Evolutionary conservation across 1,284 basidiomycete species (phyloP), one percentile per base, ranked within the genome.

Genomic region (Cutaneotrichosporon mucoides): DNA sequence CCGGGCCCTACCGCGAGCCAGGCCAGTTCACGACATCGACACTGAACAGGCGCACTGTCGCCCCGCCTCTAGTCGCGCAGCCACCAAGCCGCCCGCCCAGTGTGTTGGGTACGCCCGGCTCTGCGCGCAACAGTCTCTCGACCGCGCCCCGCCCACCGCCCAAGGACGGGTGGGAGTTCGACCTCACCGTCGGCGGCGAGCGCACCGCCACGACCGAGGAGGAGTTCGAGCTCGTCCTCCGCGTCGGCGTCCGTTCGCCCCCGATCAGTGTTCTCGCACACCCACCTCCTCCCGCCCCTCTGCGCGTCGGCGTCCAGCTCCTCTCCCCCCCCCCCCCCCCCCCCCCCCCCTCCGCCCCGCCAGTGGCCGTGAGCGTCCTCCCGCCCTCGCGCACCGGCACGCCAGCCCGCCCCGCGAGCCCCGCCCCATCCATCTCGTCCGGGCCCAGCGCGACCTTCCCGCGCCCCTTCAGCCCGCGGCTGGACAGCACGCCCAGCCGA

Each of bases 1-100:
- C 68, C 0, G 73, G 73, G 1, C 59, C 60, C 33, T 68, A 70
- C 48, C 88, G 89, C 8, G 88, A 92, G 76, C 88, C 86, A 15
- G 90, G 90, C 1, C 82, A 88, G 48, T 79, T 94, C 15, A 77
- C 92, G 48, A 94, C 90, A 5, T 91, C 89, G 3, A 74, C 71
- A 10, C 64, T 78, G 12, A 77, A 76, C 51, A 61, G 76, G 15
- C 66, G 76, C 33, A 66, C 72, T 3, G 66, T 72, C 0, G 38
- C 49, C 8, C 36, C 50, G 8, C 36, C 59, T 9, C 38, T 40
- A 2, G 38, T 40, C 38, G 2, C 8, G 24, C 33, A 40, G 56
- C n/a, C 59, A 53, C n/a, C 16, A 46, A 3, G 36, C 24, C n/a
- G 38, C 41, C 6, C 38, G 51, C 6, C 52, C 41, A 1, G 33